Evolutionary conservation across 1,139 yeast species (phyloP), one percentile per base, ranked within the genome.

Genomic region (Suhomyces wounanorum): DNA sequence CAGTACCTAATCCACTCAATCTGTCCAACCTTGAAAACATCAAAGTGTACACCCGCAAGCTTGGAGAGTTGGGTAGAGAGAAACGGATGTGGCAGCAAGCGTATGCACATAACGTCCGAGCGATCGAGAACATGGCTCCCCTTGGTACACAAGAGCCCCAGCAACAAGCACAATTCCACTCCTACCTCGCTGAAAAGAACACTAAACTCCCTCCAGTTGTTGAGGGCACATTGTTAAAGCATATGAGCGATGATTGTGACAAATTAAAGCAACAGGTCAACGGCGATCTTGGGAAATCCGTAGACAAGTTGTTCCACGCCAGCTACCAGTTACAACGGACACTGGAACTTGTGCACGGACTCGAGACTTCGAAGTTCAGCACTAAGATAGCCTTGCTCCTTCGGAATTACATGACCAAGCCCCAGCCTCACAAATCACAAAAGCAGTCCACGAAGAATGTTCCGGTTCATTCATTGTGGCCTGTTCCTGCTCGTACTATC

Each of bases 11-110:
- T 41, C 60, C 61, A 3, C 51, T 54, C 36, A 59, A 59, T 37
- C 43, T 45, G 3, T 42, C 55, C 23, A 59, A 59, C 35, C 35
- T 37, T 14, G 51, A 55, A 17, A 58, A 58, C 40, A 56, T 59
- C 16, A 47, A 50, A 17, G 38, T 52, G 18, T 59, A 55, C 50
- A 70, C 76, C 38, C 63, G 68, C 36, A 77, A 82, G 55, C 63
- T 85, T 40, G 61, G 64, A 10, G 69, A 68, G 11, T 62, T 87
- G 47, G 66, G 71, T 44, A 61, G 66, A 28, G 87, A 85, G 49
- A 78, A 77, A 50, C 66, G 61, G 9, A 73, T 73, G 44, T 84
- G 89, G 88, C 66, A 68, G 40, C 64, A 64, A 14, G 63, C 73
- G 1, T 70, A 60, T 49, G 60, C 59, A 7, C 53, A 60, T 14